Evolutionary conservation across 495 filamentous ascomycete species (phyloP), one percentile per base, ranked within the genome.

Genomic region (Xylaria flabelliformis): DNA sequence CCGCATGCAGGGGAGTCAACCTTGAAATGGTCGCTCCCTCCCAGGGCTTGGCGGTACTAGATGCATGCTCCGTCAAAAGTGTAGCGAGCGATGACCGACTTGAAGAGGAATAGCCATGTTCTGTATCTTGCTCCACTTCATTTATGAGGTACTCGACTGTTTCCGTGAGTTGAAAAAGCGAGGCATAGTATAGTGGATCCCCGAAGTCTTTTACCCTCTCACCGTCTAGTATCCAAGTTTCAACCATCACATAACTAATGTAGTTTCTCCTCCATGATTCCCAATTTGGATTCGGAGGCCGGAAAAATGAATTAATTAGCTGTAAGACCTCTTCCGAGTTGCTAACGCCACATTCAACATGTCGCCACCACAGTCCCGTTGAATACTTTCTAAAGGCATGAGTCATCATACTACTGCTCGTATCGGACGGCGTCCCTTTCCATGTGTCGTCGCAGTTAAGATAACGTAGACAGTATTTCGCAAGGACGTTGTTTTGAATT

Each of bases 391-490:
- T n/a, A n/a, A 68, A 68, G 17, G 48, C 50, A 4, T 67, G 65
- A 2, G 44, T 24, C 12, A 39, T 21, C 9, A 7, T 32, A 26
- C 5, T 53, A 9, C 15, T 9, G 26, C 24, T 36, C 32, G 10
- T 15, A 15, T 29, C 63, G 64, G 24, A 12, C 9, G 24, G 58
- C 39, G 13, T n/a, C 29, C 42, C 29, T 65, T 21, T 50, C 46
- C 46, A 50, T 50, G 46, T 50, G 19, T 21, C 19, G 46, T 50
- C 19, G 50, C 42, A 75, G 19, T 62, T 63, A 10, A 78, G 19
- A 39, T 78, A 78, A 5, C 56, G 72, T 17, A 78, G 62, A 48
- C 76, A 78, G 0, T 46, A 10, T 61, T 75, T 70, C n/a, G 76
- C 76, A 34, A 78, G 59, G 10, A 71, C 48, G 24, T 64, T 71